phyloP scores from a whole-genome alignment of 805 yeast species.

The Starmerella asiatica region DNA sequence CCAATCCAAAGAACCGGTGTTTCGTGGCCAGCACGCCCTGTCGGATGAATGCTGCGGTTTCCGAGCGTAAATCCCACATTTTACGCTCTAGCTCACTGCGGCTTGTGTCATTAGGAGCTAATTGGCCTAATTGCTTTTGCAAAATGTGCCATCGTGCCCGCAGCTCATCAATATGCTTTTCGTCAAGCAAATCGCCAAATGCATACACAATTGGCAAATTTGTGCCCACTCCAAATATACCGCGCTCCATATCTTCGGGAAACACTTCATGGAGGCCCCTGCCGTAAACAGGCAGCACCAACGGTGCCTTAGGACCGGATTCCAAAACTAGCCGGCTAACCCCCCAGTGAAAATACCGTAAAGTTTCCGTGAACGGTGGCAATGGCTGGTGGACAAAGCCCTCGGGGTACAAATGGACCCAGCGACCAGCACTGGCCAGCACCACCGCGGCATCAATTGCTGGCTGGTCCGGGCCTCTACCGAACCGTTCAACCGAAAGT shows the following conservation, averaged over 20 bases:
- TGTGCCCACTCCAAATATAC: conserved; percentile 41
- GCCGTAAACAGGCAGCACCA: conserved; percentile 73
- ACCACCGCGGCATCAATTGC: conserved; percentile 77
- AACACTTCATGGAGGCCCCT: conserved; percentile 77
- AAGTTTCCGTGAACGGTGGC: conserved; percentile 68
- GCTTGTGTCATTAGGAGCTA: conserved; percentile 45
- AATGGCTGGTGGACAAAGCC: conserved; percentile 76
- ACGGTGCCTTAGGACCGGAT: conserved; percentile 59
- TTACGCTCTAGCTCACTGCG: conserved; percentile 23
- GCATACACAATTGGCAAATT: conserved; percentile 56
- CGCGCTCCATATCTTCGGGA: conserved; percentile 57
- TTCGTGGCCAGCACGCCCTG: conserved; percentile 34
- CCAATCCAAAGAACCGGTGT: conserved; percentile 2
- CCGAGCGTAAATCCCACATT: conserved; percentile 54
- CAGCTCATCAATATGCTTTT: conserved; percentile 41
- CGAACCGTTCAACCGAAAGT: conserved; percentile 76
- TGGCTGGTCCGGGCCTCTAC: conserved; percentile 86
- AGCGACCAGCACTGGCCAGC: conserved; percentile 35
- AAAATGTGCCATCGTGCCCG: conserved; percentile 53
- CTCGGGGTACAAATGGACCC: conserved; percentile 95
- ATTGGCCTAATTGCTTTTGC: conserved; percentile 3
- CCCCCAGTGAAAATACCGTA: conserved; percentile 96
- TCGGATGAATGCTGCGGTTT: conserved; percentile 57
- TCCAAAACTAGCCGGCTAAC: conserved; percentile 72
- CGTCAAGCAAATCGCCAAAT: conserved; percentile 61